phyloP scores from a whole-genome alignment of 352 stramenopile species.

The Pythium biforme region DNA sequence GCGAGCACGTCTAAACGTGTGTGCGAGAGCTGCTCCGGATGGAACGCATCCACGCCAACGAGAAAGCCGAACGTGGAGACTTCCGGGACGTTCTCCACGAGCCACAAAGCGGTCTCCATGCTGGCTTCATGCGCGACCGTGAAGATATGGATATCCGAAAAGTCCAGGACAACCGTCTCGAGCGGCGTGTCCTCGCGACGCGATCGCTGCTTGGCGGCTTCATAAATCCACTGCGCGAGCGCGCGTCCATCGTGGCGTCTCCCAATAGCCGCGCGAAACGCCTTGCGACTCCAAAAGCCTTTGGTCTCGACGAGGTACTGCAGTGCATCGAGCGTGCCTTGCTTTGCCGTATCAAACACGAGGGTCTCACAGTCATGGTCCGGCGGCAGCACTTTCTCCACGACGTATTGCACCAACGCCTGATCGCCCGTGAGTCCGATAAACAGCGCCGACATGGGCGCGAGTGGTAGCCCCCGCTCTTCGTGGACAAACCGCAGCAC shows the following conservation, averaged over 20 bases:
- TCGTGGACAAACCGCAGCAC: not conserved
- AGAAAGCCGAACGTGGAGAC: not conserved
- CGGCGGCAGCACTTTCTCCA: not conserved
- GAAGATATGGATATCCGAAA: not conserved
- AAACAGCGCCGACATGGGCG: too few relatives aligned
- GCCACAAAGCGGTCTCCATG: not conserved
- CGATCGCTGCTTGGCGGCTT: not conserved
- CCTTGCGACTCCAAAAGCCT: not conserved
- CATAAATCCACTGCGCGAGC: not conserved
- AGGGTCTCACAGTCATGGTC: slow-evolving; percentile 1
- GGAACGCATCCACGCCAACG: not conserved
- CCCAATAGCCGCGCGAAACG: not conserved
- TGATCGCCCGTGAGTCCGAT: not conserved
- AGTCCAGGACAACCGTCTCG: not conserved
- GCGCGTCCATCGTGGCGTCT: not conserved
- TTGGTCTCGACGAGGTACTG: not conserved
- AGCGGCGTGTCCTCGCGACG: not conserved
- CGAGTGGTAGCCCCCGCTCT: not conserved
- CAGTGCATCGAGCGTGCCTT: not conserved
- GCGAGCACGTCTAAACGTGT: not conserved
- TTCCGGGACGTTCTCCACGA: not conserved
- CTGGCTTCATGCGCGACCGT: not conserved
- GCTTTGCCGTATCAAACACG: not conserved
- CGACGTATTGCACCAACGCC: not conserved
- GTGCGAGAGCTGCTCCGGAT: not conserved